Conservation (phyloP, 331 rosid species). For the Malus hybrid region DNA sequence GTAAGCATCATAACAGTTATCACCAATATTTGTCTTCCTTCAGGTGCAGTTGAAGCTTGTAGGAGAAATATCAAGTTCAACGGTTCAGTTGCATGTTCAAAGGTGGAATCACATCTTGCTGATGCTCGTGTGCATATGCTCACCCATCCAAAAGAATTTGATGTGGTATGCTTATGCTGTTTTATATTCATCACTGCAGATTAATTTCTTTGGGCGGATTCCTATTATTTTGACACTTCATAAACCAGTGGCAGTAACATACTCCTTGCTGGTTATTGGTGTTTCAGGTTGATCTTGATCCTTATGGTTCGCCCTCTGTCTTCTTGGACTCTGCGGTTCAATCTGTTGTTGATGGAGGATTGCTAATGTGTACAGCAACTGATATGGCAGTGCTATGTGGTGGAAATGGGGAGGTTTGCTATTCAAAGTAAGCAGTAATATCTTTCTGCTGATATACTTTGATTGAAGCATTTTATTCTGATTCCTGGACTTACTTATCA, state of each 20-base stretch:
- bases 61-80: slow-evolving; percentile 91
- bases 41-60: slow-evolving; percentile 93
- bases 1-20: slow-evolving; percentile 13
- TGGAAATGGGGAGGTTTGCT: slow-evolving; percentile 98
- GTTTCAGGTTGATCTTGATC: slow-evolving; percentile 97
- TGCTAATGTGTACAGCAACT: slow-evolving; percentile 97
- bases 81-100: slow-evolving; percentile 77
- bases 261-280: neutral
- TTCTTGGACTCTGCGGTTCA: slow-evolving; percentile 97
- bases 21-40: slow-evolving; percentile 13
- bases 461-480: neutral
- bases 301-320: slow-evolving; percentile 91
- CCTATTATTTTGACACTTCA: no score
- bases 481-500: slow-evolving; percentile 7
- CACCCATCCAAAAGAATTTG: slow-evolving; percentile 90
- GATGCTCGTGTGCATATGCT: slow-evolving; percentile 98
- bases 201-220: no score
- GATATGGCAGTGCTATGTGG: slow-evolving; percentile 99
- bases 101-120: slow-evolving; percentile 90
- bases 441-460: slow-evolving; percentile 10
- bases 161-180: slow-evolving; percentile 55
- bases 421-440: slow-evolving; percentile 69
- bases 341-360: slow-evolving; percentile 91
- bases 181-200: neutral
- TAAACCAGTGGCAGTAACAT: neutral